Conservation (phyloP, 192 early-diverging fungal genomes). For the Mortierella alpina region DNA sequence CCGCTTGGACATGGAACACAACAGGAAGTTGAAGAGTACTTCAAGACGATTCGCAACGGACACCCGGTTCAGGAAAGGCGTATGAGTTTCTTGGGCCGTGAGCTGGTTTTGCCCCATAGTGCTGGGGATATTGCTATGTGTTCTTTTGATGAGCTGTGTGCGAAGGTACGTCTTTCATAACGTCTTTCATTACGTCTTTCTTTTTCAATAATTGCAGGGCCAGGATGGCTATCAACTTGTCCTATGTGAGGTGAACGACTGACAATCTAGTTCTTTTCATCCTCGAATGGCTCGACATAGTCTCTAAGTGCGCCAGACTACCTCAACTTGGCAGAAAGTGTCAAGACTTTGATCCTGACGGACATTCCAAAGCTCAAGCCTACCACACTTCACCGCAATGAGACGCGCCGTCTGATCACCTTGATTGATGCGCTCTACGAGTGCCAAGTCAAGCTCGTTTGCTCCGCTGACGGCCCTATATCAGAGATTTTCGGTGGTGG, state of each 20-base stretch:
- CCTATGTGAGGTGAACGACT: background rate
- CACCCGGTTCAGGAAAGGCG: conserved; percentile 51
- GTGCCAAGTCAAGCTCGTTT: conserved; percentile 75
- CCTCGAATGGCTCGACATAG: conserved; percentile 19
- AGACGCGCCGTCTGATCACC: conserved; percentile 93
- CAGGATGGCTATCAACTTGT: background rate
- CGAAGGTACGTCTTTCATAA: conserved; percentile 28
- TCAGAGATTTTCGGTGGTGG: conserved; percentile 79
- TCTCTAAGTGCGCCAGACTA: conserved; percentile 90
- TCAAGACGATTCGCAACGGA: conserved; percentile 28
- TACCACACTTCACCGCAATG: conserved; percentile 77
- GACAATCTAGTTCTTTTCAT: background rate
- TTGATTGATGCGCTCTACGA: conserved; percentile 95
- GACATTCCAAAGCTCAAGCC: conserved; percentile 70
- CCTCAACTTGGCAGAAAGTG: conserved; percentile 80
- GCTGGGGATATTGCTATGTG: conserved; percentile 77
- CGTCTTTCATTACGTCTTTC: background rate
- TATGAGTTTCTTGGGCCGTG: conserved; percentile 82
- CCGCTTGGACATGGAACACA: conserved; percentile 67
- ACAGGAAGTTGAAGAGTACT: conserved; percentile 56
- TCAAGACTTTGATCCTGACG: conserved; percentile 82
- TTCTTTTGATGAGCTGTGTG: conserved; percentile 85
- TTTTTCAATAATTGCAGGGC: background rate
- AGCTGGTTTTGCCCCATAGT: conserved; percentile 72
- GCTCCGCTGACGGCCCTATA: conserved; percentile 76